phyloP scores from a whole-genome alignment of 148 eudicot species.

The Simmondsia chinensis region DNA sequence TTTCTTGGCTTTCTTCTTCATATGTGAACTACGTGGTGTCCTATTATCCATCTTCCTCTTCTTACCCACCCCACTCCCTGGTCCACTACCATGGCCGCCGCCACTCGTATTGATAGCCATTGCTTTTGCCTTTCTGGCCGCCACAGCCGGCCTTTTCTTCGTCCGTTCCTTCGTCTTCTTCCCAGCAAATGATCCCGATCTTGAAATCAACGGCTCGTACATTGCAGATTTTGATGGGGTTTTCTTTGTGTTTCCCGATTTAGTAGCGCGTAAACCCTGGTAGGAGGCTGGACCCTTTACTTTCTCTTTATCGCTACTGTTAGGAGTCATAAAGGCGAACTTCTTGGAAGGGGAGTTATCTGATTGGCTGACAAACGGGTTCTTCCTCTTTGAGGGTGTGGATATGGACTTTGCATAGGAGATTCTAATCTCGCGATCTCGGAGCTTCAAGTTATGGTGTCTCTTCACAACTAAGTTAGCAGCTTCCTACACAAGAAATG shows the following conservation, averaged over 20 bases:
- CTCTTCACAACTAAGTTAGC: constrained; percentile 55
- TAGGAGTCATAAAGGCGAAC: constrained; percentile 23
- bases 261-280: constrained; percentile 80
- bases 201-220: constrained; percentile 20
- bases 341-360: constrained; percentile 30
- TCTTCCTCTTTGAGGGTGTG: constrained; percentile 59
- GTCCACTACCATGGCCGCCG: constrained; percentile 16
- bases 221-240: constrained; percentile 15
- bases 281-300: constrained; percentile 37
- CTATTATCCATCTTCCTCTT: constrained; percentile 63
- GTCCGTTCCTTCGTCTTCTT: constrained; percentile 26
- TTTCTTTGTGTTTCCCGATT: constrained; percentile 64
- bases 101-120: constrained; percentile 25
- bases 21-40: constrained; percentile 40
- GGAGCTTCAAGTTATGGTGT: constrained; percentile 57
- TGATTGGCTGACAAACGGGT: constrained; percentile 16
- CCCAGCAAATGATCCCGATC: constrained; percentile 15
- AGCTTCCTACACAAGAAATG: constrained; percentile 48
- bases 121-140: constrained; percentile 68
- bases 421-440: constrained; percentile 76
- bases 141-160: constrained; percentile 76
- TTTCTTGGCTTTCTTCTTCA: constrained; percentile 51
- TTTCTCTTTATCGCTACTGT: constrained; percentile 18
- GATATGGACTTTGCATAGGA: constrained; percentile 51
- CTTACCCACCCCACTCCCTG: constrained; percentile 34